A percentile compares a stretch with the other conserved stretches of the same genome.
Conservation (phyloP, 352 stramenopile species). For the Pythium periplocum region DNA sequence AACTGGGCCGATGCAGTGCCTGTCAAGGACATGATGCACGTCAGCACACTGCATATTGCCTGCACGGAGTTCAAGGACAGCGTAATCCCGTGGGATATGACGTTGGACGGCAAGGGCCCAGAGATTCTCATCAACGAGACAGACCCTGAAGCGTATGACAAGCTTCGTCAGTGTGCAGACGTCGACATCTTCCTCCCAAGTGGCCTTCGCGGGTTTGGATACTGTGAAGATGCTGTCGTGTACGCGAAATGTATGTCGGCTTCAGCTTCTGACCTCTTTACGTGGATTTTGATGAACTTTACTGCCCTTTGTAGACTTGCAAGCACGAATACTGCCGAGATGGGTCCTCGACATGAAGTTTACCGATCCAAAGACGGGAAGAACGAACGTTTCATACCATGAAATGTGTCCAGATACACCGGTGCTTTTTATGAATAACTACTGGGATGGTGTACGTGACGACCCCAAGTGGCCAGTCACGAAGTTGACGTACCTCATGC, state of each 20-base stretch:
- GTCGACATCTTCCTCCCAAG: constrained; percentile 58
- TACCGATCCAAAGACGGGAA: constrained; percentile 26
- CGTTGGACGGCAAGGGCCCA: constrained; percentile 4
- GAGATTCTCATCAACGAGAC: constrained; percentile 18
- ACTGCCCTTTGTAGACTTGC: constrained; percentile 8
- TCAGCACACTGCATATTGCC: constrained; percentile 45
- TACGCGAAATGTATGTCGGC: constrained; percentile 52
- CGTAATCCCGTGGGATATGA: constrained; percentile 26
- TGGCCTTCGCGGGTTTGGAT: constrained; percentile 43
- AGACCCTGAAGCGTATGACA: constrained; percentile 36
- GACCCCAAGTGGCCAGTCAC: constrained; percentile 12
- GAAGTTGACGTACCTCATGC: constrained; percentile 28
- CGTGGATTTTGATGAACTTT: not conserved
- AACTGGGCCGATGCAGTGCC: not conserved
- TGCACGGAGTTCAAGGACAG: constrained; percentile 38
- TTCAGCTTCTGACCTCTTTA: too few relatives aligned
- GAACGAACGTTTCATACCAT: constrained; percentile 37
- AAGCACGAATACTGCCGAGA: constrained; percentile 33
- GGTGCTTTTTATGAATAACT: constrained; percentile 32
- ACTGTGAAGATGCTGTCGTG: constrained; percentile 60
- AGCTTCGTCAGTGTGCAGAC: constrained; percentile 37
- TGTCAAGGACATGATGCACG: constrained; percentile 27
- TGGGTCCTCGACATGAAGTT: constrained; percentile 44
- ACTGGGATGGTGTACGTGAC: constrained; percentile 19
- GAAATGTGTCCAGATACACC: constrained; percentile 32